These are phyloP conservation scores for Angomonas deanei DNA, from an alignment of 208 protist genomes.

Conservation along the genomic window DNA sequence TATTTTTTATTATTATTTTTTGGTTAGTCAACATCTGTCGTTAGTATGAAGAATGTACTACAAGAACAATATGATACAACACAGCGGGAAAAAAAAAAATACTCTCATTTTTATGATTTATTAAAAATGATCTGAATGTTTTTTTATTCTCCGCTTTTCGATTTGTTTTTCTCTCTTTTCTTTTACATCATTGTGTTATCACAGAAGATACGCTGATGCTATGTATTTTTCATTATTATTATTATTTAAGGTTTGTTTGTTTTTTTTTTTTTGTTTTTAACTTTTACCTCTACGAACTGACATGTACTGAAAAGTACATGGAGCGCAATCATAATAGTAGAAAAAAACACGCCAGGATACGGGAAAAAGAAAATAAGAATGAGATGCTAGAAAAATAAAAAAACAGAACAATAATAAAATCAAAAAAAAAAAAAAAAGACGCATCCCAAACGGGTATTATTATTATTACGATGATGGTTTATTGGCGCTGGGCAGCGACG, in stretches of 20 bases:
- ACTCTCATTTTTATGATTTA: not conserved
- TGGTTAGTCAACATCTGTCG: too few relatives aligned
- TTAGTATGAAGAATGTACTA: too few relatives aligned
- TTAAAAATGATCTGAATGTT: conserved; percentile 3
- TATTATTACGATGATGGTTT: not conserved
- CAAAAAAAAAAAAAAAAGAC: too few relatives aligned
- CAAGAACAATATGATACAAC: too few relatives aligned
- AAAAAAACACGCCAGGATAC: conserved; percentile 1
- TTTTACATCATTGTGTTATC: not conserved
- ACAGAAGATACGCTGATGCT: not conserved
- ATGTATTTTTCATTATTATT: not conserved
- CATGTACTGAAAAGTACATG: conserved; percentile 6
- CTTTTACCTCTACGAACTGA: not conserved
- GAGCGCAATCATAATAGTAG: not conserved
- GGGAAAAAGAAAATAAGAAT: conserved; percentile 7
- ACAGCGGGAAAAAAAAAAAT: conserved; percentile 1
- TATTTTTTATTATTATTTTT: too few relatives aligned
- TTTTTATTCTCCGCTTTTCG: not conserved
- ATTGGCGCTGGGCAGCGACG: not conserved
- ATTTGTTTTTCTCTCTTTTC: conserved; percentile 3
- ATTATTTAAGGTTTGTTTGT: not conserved
- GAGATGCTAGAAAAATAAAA: too few relatives aligned
- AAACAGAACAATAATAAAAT: too few relatives aligned
- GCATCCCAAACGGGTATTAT: not conserved
- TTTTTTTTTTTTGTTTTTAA: conserved; percentile 5